Evolutionary conservation across 2,329 filamentous ascomycete species (phyloP), one percentile per base, ranked within the genome.

Genomic region (Fusarium pseudograminearum): DNA sequence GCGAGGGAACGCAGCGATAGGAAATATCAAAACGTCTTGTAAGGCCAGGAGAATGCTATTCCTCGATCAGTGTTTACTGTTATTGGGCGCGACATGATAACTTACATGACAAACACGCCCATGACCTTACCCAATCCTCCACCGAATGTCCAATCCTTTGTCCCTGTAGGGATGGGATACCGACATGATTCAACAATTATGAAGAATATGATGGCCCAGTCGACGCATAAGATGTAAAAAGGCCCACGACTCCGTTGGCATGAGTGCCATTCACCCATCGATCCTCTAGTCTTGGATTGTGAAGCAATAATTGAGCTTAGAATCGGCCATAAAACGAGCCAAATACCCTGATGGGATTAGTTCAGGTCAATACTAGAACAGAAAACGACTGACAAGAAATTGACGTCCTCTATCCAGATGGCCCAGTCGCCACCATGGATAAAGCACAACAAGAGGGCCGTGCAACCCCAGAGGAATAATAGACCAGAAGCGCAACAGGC

Each of bases 181-280:
- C 52, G 31, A 2, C 62, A 67, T 7, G 51, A 54, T 15, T 67
- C 62, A 30, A 63, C 57, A 3, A 67, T 55, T 6, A 34, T 41
- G 24, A 56, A 67, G 0, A 53, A 26, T 1, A 62, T 33, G 0
- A 67, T 62, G 1, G 63, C 47, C n/a, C 52, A 30, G 22, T 67
- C 65, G 2, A 63, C 57, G 6, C 57, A 54, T 0, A 67, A 10
- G 24, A 67, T 67, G 2, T 67, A 67, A 11, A 67, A 67, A 4
- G 48, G 54, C 0, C 57, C 65, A 1, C 65, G 57, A 3, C 57
- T 57, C 24, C 65, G 14, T 2, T 62, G 63, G 1, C 12, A 40
- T 0, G 24, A 46, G 1, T 34, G 20, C 65, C 65, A 67, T 14
- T 28, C 4, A 1, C 46, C 48, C 18, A 67, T 34, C 0, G 62